Percentiles rank a stretch among this genome's conserved stretches.
Evolutionary conservation across 2,329 filamentous ascomycete genomes (phyloP).

Genomic region (Ophiostoma himal-ulmi): DNA sequence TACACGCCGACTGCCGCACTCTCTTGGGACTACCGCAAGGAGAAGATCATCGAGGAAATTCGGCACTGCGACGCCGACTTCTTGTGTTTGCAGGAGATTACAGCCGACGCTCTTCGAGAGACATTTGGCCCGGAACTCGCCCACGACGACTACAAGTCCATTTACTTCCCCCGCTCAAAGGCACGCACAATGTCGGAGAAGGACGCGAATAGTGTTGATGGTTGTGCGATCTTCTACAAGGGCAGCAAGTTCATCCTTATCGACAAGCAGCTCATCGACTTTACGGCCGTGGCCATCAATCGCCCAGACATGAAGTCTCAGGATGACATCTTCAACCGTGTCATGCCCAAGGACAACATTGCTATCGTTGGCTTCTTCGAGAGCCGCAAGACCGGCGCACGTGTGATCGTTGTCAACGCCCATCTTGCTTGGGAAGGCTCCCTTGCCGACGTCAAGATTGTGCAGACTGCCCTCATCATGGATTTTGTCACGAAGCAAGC

Average conservation of each 20-base stretch:
- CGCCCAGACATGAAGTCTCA: conserved; percentile 95
- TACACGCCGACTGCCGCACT: conserved; percentile 81
- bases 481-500: conserved; percentile 82
- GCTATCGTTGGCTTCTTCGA: conserved; percentile 89
- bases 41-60: conserved; percentile 78
- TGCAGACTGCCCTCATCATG: conserved; percentile 93
- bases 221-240: conserved; percentile 91
- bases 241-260: conserved; percentile 82
- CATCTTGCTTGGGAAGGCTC: conserved; percentile 93
- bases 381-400: conserved; percentile 81
- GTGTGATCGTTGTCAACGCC: conserved; percentile 87
- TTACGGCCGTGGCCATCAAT: conserved; percentile 86
- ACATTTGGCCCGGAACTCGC: conserved; percentile 84
- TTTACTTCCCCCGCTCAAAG: conserved; percentile 85
- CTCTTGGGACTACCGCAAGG: conserved; percentile 78
- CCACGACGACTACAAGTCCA: conserved; percentile 83
- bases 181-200: conserved; percentile 88
- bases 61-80: conserved; percentile 77
- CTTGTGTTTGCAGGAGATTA: conserved; percentile 88
- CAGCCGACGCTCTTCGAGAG: conserved; percentile 84
- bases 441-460: conserved; percentile 88
- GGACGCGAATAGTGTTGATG: conserved; percentile 85
- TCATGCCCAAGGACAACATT: conserved; percentile 98
- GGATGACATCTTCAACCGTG: conserved; percentile 94
- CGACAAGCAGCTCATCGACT: conserved; percentile 91